Conservation (phyloP, 2,329 filamentous ascomycete species). For the Epichloe sibirici region DNA sequence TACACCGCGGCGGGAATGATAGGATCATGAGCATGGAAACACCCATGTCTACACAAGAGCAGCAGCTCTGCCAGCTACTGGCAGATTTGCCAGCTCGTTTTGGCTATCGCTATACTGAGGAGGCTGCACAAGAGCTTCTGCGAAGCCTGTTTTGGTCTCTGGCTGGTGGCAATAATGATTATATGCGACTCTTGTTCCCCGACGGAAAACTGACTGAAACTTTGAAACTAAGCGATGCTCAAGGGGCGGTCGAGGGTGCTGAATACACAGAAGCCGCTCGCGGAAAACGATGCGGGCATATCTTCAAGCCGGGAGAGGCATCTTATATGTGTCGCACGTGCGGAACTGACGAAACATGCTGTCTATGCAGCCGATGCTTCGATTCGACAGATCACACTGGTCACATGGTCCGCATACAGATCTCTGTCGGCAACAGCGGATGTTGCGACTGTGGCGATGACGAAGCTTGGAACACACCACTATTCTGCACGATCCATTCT, state of each 20-base stretch:
- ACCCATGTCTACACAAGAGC: slow-evolving; percentile 55
- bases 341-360: slow-evolving; percentile 88
- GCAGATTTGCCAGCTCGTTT: slow-evolving; percentile 63
- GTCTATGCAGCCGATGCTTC: slow-evolving; percentile 87
- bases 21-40: slow-evolving; percentile 34
- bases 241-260: slow-evolving; percentile 84
- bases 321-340: slow-evolving; percentile 93
- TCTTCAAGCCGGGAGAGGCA: slow-evolving; percentile 88
- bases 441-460: slow-evolving; percentile 96
- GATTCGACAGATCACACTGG: slow-evolving; percentile 89
- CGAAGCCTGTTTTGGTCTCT: slow-evolving; percentile 78
- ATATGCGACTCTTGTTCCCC: slow-evolving; percentile 73
- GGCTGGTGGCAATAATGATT: slow-evolving; percentile 60
- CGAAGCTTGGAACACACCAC: slow-evolving; percentile 81
- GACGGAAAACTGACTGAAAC: slow-evolving; percentile 50
- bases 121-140: slow-evolving; percentile 61
- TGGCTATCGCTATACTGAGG: slow-evolving; percentile 61
- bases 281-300: slow-evolving; percentile 92
- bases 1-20: slow-evolving; percentile 11
- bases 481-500: slow-evolving; percentile 91
- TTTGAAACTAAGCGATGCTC: slow-evolving; percentile 74
- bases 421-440: slow-evolving; percentile 83
- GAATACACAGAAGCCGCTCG: slow-evolving; percentile 88
- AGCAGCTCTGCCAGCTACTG: slow-evolving; percentile 72
- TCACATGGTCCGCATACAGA: slow-evolving; percentile 79